Percentiles rank a stretch among this genome's conserved stretches.
phyloP scores from a whole-genome alignment of 805 yeast species.

The Starmerella roubikii region DNA sequence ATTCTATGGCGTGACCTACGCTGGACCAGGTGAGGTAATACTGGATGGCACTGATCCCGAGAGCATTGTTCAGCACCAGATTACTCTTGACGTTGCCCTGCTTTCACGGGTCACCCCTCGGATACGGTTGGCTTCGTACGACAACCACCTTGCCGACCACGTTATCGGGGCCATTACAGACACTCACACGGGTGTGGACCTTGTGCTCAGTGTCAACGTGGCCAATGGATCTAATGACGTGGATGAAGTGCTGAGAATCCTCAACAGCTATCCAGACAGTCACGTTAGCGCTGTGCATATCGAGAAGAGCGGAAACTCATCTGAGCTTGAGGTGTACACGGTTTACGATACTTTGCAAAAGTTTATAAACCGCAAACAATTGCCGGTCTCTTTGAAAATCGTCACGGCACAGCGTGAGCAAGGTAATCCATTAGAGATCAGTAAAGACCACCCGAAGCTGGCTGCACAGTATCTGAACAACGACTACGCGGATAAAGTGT shows the following conservation, averaged over 20 bases:
- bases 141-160: slow-evolving; percentile 42
- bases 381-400: background rate
- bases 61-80: slow-evolving; percentile 28
- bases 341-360: slow-evolving; percentile 1
- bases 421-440: slow-evolving; percentile 9
- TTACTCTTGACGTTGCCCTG: slow-evolving; percentile 41
- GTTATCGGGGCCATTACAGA: slow-evolving; percentile 41
- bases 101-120: slow-evolving; percentile 47
- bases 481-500: slow-evolving; percentile 3
- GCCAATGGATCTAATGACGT: slow-evolving; percentile 22
- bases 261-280: slow-evolving; percentile 3
- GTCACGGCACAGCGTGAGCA: slow-evolving; percentile 3
- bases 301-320: too few species aligned
- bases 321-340: background rate
- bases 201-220: slow-evolving; percentile 54
- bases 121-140: slow-evolving; percentile 46
- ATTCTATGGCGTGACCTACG: slow-evolving; percentile 12
- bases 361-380: background rate
- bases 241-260: slow-evolving; percentile 5
- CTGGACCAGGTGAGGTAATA: background rate
- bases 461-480: slow-evolving; percentile 5
- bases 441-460: background rate
- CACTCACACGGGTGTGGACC: slow-evolving; percentile 39
- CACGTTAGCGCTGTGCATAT: slow-evolving; percentile 2
- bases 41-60: background rate